Evolutionary conservation across 352 stramenopile genomes (phyloP), one percentile per base, ranked within the genome.

Genomic region (Hyaloperonospora arabidopsidis): DNA sequence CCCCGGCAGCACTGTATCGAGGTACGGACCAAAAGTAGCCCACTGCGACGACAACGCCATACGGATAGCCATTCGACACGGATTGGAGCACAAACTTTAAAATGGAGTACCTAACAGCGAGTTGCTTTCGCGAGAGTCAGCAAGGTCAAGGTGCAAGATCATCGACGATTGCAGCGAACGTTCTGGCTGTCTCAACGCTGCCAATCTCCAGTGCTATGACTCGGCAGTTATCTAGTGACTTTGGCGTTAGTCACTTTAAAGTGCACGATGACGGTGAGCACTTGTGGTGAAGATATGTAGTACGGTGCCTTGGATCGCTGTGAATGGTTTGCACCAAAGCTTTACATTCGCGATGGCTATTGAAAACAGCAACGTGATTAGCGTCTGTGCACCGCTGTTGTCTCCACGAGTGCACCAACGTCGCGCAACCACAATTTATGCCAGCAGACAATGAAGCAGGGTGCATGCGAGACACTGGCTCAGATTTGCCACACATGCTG

Each of bases 21-120:
- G 64, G 41, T 87, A 86, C 5, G 80, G 78, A 0, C 78, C 78
- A 14, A 91, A 57, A 1, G 78, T 78, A 1, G 78, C 76, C 80
- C 80, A 89, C 45, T 91, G 78, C 35, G 80, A 78, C 1, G 76
- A 82, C 80, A 78, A 91, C 8, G 74, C 76, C 76, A 89, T 87
- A 53, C 87, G 87, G 38, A 70, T 85, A 10, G 80, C 78, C 76
- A 91, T 86, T 8, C 77, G 80, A 78, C 15, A 88, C 48, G 15
- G 78, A 83, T 2, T 89, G 67, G 14, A 89, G 57, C 48, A 90
- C 63, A 2, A 90, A 65, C 74, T 87, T 87, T 1, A 63, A 49
- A 8, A 90, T 54, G 0, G 79, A 90, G 57, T 74, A 86, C 0
- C 74, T 59, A 44, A n/a, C 43, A 29, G 25, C 7, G 3, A 29